Conservation (phyloP, 106 monocot genomes). For the Dendrobium officinale region DNA sequence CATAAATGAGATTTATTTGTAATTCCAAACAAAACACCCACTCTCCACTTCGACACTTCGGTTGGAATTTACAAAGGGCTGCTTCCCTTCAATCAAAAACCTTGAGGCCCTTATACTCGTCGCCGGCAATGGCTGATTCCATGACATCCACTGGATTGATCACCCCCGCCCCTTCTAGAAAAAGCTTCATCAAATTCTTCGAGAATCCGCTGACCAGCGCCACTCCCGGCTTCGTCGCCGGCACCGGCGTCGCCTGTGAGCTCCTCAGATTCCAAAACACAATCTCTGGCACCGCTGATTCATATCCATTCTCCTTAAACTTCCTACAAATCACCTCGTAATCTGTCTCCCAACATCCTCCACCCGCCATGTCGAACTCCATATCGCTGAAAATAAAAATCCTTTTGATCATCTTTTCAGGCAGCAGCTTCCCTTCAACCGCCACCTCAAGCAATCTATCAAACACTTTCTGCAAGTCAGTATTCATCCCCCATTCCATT, state of each 20-base stretch:
- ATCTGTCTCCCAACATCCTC: slow-evolving; percentile 55
- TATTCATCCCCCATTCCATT: slow-evolving; percentile 50
- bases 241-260: slow-evolving; percentile 26
- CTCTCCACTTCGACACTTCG: no score
- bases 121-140: slow-evolving; percentile 35
- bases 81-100: slow-evolving; percentile 32
- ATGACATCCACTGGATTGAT: slow-evolving; percentile 21
- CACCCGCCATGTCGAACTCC: slow-evolving; percentile 65
- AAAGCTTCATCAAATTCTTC: slow-evolving; percentile 45
- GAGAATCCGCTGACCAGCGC: slow-evolving; percentile 47
- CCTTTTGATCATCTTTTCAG: slow-evolving; percentile 54
- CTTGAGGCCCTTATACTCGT: slow-evolving; percentile 38
- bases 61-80: no score
- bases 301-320: slow-evolving; percentile 32
- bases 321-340: slow-evolving; percentile 54
- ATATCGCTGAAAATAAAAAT: slow-evolving; percentile 81
- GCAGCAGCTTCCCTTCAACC: slow-evolving; percentile 18
- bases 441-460: slow-evolving; percentile 40
- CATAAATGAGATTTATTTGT: no score
- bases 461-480: slow-evolving; percentile 52
- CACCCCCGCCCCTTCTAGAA: slow-evolving; percentile 23
- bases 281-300: slow-evolving; percentile 28
- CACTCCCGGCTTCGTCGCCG: slow-evolving; percentile 27
- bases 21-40: no score
- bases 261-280: slow-evolving; percentile 61